A percentile compares a stretch with the other conserved stretches of the same genome.
Conservation (phyloP, 768 basidiomycete species). For the Boletales sp. region DNA sequence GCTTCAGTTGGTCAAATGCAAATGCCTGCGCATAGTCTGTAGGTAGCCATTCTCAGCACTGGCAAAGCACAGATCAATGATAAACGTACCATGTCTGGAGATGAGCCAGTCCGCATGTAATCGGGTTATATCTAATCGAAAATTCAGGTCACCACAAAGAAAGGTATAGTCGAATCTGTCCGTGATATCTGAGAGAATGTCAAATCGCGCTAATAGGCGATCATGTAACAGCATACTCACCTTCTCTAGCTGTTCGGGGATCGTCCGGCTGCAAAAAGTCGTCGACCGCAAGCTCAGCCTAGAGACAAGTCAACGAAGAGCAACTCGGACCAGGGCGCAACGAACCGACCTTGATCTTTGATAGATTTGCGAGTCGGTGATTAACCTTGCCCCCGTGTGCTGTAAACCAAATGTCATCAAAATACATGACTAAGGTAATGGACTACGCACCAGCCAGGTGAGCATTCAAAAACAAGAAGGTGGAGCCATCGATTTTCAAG, state of each 20-base stretch:
- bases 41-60: slow-evolving; percentile 6
- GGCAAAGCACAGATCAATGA: background rate
- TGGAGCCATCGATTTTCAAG: slow-evolving; percentile 75
- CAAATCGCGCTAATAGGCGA: slow-evolving; percentile 5
- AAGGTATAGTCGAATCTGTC: slow-evolving; percentile 90
- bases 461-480: slow-evolving; percentile 86
- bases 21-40: slow-evolving; percentile 82
- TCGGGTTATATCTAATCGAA: slow-evolving; percentile 82
- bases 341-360: slow-evolving; percentile 75
- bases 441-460: slow-evolving; percentile 71
- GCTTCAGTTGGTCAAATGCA: slow-evolving; percentile 83
- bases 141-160: slow-evolving; percentile 89
- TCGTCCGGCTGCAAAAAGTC: slow-evolving; percentile 67
- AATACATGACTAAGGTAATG: background rate
- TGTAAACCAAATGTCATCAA: slow-evolving; percentile 22
- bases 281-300: slow-evolving; percentile 77
- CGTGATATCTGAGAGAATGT: slow-evolving; percentile 53
- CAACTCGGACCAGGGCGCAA: background rate
- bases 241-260: slow-evolving; percentile 67
- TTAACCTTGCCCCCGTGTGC: slow-evolving; percentile 75
- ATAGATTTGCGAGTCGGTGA: slow-evolving; percentile 79
- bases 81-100: slow-evolving; percentile 60
- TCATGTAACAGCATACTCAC: slow-evolving; percentile 30
- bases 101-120: slow-evolving; percentile 95
- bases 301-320: slow-evolving; percentile 5